Evolutionary conservation across 192 early-diverging fungal genomes (phyloP), one percentile per base, ranked within the genome.

Genomic region (Allomyces arbusculus): DNA sequence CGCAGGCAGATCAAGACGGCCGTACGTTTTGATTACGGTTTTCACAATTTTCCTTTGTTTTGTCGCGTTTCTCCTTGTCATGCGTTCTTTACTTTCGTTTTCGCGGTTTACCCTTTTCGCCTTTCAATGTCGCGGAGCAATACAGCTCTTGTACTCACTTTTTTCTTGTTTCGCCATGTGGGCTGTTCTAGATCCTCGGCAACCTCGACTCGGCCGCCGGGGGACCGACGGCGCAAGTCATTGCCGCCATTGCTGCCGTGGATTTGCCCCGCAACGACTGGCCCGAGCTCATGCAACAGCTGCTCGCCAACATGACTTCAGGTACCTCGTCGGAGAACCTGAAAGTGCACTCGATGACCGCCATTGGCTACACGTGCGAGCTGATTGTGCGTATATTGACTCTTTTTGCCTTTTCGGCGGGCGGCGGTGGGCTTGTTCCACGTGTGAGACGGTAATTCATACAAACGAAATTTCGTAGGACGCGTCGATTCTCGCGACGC

Each of bases 331-430:
- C 86, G 70, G 74, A 77, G 64, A 78, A 79, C 73, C 73, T 92
- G 62, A 89, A 87, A 69, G 82, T 89, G 69, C 77, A 85, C 62
- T 86, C 91, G 43, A 78, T 99, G 64, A 85, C 91, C 67, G 77
- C 93, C 22, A 86, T 99, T 70, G 96, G 96, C 68, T 94, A 84
- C 67, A 84, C 95, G 63, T 97, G 94, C 79, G 94, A 99, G 76
- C 71, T 79, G 20, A 88, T 90, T 44, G 86, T 89, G 79, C 67
- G 84, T 74, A 23, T n/a, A 43, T 58, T 28, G 26, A 28, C n/a
- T 26, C 14, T 61, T 50, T 43, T 43, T 43, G 1, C 61, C 50
- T 67, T 8, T 28, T 33, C 12, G 50, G 22, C 3, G 40, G 26
- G 44, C 62, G 43, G 44, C 12, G 12, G 58, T 65, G 7, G 24